These are phyloP conservation scores for Chalciporus sp. DNA, from an alignment of 1,284 basidiomycete genomes.

Conservation along the genomic window DNA sequence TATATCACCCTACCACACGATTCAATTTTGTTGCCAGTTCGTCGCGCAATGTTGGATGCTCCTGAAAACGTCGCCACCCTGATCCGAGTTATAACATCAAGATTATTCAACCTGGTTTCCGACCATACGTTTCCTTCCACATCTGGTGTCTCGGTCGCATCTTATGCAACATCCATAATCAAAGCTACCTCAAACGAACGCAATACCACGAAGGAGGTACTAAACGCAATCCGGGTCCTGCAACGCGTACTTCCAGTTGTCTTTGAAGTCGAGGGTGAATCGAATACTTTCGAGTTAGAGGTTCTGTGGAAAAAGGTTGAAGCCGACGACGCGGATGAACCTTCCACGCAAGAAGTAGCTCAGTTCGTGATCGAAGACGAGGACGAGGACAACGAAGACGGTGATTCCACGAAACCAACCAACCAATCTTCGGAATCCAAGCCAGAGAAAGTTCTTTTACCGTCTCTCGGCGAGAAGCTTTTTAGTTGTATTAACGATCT, in stretches of 20 bases:
- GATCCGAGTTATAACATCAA: conserved; percentile 70
- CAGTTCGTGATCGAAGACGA: conserved; percentile 88
- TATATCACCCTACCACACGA: background rate
- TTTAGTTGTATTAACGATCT: conserved; percentile 82
- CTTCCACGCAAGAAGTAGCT: conserved; percentile 37
- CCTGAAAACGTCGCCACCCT: conserved; percentile 87
- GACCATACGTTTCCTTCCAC: conserved; percentile 81
- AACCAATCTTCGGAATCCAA: conserved; percentile 23
- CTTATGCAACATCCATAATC: conserved; percentile 69
- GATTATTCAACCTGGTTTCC: conserved; percentile 79
- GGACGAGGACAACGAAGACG: conserved; percentile 50
- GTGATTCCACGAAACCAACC: conserved; percentile 17
- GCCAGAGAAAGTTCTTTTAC: conserved; percentile 54
- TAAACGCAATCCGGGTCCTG: conserved; percentile 87
- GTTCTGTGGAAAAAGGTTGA: conserved; percentile 72
- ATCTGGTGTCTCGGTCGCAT: conserved; percentile 53
- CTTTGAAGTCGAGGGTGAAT: conserved; percentile 80
- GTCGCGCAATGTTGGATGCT: conserved; percentile 76
- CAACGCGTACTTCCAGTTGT: conserved; percentile 86
- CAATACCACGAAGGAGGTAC: conserved; percentile 78
- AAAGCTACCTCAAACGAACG: conserved; percentile 56
- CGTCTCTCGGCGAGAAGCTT: conserved; percentile 78
- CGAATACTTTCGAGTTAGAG: conserved; percentile 68
- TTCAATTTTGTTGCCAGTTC: conserved; percentile 51
- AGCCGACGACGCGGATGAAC: conserved; percentile 40